A percentile compares a stretch with the other conserved stretches of the same genome.
phyloP scores from a whole-genome alignment of 2,329 filamentous ascomycete species.

The Sporothrix luriei region DNA sequence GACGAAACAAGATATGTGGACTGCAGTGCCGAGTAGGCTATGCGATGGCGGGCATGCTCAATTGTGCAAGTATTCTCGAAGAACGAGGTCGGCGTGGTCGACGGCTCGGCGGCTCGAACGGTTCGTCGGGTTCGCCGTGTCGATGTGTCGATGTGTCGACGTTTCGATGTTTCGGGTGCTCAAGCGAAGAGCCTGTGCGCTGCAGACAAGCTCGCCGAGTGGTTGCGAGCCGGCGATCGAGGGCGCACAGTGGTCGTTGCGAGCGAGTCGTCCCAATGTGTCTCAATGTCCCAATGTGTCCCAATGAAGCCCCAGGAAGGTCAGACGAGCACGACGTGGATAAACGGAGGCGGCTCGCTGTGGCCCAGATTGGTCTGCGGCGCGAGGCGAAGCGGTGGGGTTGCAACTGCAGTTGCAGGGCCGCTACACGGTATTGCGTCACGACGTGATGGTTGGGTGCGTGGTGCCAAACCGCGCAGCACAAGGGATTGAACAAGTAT shows the following conservation, averaged over 20 bases:
- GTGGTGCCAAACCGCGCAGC: background rate
- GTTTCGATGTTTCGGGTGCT: background rate
- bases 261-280: background rate
- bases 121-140: background rate
- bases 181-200: conserved; percentile 8
- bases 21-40: background rate
- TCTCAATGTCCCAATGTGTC: too few relatives aligned
- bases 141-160: background rate
- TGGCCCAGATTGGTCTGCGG: background rate
- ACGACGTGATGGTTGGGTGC: background rate
- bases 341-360: conserved; percentile 12
- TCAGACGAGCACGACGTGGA: conserved; percentile 2
- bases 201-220: conserved; percentile 14
- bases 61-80: conserved; percentile 3
- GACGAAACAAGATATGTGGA: background rate
- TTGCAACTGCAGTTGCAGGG: background rate
- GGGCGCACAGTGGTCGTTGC: background rate
- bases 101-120: background rate
- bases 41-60: conserved; percentile 3
- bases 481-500: background rate
- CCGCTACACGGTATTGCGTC: background rate
- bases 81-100: background rate
- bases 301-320: background rate
- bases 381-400: conserved; percentile 3
- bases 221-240: background rate